A percentile compares a stretch with the other conserved stretches of the same genome.
phyloP scores from a whole-genome alignment of 2,329 filamentous ascomycete species.

The Cyphellophora attinorum region DNA sequence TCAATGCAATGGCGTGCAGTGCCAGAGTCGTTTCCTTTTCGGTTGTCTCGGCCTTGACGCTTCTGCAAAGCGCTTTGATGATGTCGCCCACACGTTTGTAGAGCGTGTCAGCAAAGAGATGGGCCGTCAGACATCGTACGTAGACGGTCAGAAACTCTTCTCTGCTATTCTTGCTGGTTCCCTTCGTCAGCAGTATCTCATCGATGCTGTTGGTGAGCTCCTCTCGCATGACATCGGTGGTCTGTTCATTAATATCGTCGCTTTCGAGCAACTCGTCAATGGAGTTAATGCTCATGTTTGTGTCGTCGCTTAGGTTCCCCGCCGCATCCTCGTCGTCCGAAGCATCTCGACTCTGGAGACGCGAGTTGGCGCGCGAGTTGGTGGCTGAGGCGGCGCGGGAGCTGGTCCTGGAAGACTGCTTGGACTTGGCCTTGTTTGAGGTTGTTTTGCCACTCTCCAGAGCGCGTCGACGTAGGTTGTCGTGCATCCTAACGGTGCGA shows the following conservation, averaged over 20 bases:
- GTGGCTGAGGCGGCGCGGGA: constrained; percentile 44
- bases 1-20: constrained; percentile 61
- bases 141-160: constrained; percentile 55
- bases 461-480: constrained; percentile 44
- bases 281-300: constrained; percentile 52
- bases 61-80: constrained; percentile 56
- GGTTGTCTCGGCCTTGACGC: constrained; percentile 58
- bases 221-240: constrained; percentile 49
- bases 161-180: constrained; percentile 62
- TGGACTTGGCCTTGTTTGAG: constrained; percentile 48
- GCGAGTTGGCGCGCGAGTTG: constrained; percentile 44
- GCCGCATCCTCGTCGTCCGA: constrained; percentile 49
- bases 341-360: constrained; percentile 43
- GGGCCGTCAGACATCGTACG: constrained; percentile 56
- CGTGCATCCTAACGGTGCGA: constrained; percentile 29
- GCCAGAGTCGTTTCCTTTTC: constrained; percentile 61
- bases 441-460: constrained; percentile 57
- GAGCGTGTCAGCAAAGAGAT: constrained; percentile 57
- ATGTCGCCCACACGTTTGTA: constrained; percentile 52
- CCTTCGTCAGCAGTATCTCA: constrained; percentile 67
- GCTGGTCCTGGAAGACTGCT: constrained; percentile 41
- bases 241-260: constrained; percentile 42
- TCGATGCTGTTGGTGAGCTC: constrained; percentile 58
- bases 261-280: constrained; percentile 54
- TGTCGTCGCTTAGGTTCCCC: constrained; percentile 48